Evolutionary conservation across 1,139 yeast species (phyloP).

Genomic region (Pichia sp.): DNA sequence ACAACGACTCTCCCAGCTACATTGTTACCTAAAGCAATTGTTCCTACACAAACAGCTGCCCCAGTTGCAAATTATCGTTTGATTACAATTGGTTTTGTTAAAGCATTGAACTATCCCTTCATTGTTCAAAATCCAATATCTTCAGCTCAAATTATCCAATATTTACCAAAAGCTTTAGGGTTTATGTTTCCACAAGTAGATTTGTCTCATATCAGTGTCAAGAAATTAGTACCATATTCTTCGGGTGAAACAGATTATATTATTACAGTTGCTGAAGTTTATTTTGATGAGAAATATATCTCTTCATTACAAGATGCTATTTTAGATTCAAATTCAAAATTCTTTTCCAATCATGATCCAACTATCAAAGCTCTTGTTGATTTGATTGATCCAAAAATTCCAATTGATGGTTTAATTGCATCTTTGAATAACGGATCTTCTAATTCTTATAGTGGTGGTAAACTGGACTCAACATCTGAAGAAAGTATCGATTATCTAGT

Average conservation of each 20-base stretch:
- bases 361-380: conserved; percentile 43
- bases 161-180: conserved; percentile 50
- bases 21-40: conserved; percentile 57
- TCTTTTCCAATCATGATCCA: conserved; percentile 44
- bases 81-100: conserved; percentile 64
- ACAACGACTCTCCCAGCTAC: conserved; percentile 36
- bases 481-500: conserved; percentile 8
- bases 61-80: conserved; percentile 40
- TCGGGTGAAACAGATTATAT: conserved; percentile 44
- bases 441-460: background rate
- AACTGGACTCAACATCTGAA: background rate
- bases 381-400: conserved; percentile 58
- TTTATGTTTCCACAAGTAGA: conserved; percentile 41
- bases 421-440: conserved; percentile 2
- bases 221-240: conserved; percentile 58
- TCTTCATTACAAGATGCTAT: conserved; percentile 39
- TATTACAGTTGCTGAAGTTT: conserved; percentile 71
- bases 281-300: conserved; percentile 51
- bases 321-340: conserved; percentile 35
- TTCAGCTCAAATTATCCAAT: conserved; percentile 71
- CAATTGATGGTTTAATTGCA: conserved; percentile 46
- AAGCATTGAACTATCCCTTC: conserved; percentile 63
- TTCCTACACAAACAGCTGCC: conserved; percentile 39
- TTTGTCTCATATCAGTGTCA: conserved; percentile 42
- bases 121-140: conserved; percentile 59